Evolutionary conservation across 805 yeast species (phyloP), one percentile per base, ranked within the genome.

Genomic region (Lachancea quebecensis): DNA sequence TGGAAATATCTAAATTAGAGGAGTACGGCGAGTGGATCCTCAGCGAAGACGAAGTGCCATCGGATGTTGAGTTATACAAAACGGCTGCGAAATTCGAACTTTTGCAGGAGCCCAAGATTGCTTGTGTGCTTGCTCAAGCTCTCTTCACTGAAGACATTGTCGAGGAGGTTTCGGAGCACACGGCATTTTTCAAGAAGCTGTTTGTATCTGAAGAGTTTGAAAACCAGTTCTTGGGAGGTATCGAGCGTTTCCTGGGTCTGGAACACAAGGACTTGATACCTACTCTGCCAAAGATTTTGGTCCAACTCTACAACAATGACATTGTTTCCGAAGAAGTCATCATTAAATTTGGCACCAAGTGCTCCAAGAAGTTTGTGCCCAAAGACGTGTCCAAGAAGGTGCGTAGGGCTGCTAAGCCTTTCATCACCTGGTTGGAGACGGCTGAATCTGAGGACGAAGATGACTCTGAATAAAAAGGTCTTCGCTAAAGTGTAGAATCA

Each of bases 401-500:
- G 42, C 85, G 96, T 69, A 86, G 82, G 69, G 93, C 96, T 38
- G 97, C 97, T 50, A 90, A 89, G 70, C 95, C 98, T 28, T 93
- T 93, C 70, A 72, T 93, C 52, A 81, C 84, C 54, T 93, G 99
- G 99, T 78, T 93, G 55, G 82, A 88, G 62, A 90, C 85, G 67
- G 98, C 99, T 49, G 96, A 88, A 56, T 83, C 81, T 64, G 91
- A 82, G 52, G 75, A 76, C 53, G 85, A 79, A 54, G 83, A 79
- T 39, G 78, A 27, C 32, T 40, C 43, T 10, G 43, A 40, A 27
- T 40, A 34, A 30, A 5, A 12, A 12, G 5, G 33, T 12, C 9
- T 5, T 30, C 14, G 5, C 9, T 14, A 5, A 7, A 21, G 25
- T 21, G 25, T 21, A 21, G 25, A 21, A 21, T 21, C 25, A 21